Evolutionary conservation across 2,329 filamentous ascomycete genomes (phyloP), one percentile per base, ranked within the genome.

Genomic region (Arthrocladium fulminans): DNA sequence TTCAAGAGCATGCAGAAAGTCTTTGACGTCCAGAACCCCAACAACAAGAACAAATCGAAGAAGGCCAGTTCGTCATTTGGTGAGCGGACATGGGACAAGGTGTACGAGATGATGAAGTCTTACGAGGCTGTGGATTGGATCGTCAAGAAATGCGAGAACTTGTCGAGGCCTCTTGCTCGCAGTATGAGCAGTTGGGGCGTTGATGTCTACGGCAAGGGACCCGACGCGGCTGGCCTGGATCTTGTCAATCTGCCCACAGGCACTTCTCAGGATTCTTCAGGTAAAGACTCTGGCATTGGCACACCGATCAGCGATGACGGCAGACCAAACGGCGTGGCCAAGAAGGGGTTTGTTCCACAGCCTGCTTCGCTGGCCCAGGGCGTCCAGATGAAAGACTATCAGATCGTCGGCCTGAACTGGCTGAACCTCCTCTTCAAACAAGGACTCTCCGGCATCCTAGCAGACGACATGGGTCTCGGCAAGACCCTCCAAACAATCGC

Each of bases 401-500:
- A 98, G 63, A 70, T 97, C 17, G 88, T 94, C 24, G 92, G 92
- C 3, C 76, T 98, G 45, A 97, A 97, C 62, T 98, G 92, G 92
- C 77, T 98, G 61, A 81, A 83, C 48, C 69, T 97, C 39, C 75
- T 98, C 12, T 94, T 88, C 68, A 75, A 82, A 45, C 81, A 86
- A 50, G 75, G 81, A 23, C 77, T 94, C 45, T 90, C 87, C 39
- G 90, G 88, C 54, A 97, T 98, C 49, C 73, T 98, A 15, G 92
- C 92, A 1, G 92, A 98, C 63, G 92, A 98, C 63, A 98, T 98
- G 92, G 92, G 73, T 39, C 72, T 90, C 34, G 92, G 92, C 39
- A 98, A 98, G 73, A 98, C 92, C 0, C 96, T 88, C 59, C 90
- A 98, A 61, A 88, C 97, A 53, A 95, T 98, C 57, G 82, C 88